Conservation (phyloP, 2,329 filamentous ascomycete species). For the Tolypocladium sp. region DNA sequence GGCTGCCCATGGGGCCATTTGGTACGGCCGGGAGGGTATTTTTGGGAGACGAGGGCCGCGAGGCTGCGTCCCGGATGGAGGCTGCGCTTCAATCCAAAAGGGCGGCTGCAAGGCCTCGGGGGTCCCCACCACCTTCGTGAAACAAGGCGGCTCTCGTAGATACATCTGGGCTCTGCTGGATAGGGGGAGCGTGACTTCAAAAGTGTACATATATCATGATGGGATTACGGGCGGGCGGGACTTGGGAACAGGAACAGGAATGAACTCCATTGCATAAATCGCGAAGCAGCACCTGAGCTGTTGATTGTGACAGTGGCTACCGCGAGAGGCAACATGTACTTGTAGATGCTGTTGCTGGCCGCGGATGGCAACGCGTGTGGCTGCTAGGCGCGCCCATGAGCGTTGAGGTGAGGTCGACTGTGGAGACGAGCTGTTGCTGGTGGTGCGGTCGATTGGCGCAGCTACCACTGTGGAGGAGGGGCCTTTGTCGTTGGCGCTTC, state of each 20-base stretch:
- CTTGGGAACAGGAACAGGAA: slow-evolving; percentile 18
- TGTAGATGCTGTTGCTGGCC: not conserved
- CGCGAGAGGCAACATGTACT: too few relatives aligned
- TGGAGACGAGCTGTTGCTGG: not conserved
- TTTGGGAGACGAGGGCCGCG: not conserved
- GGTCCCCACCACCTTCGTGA: not conserved
- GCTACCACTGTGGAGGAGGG: not conserved
- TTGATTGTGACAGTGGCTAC: not conserved
- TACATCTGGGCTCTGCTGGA: slow-evolving; percentile 10
- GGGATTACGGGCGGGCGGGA: slow-evolving; percentile 20
- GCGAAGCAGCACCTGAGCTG: not conserved
- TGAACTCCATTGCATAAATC: slow-evolving; percentile 17
- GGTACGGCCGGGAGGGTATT: not conserved
- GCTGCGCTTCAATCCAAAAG: not conserved
- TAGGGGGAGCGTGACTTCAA: slow-evolving; percentile 20
- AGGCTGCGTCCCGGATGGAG: not conserved
- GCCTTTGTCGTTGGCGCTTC: not conserved
- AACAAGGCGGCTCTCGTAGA: not conserved
- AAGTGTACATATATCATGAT: slow-evolving; percentile 32
- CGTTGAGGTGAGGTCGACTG: not conserved
- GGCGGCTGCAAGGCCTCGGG: not conserved
- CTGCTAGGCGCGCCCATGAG: not conserved
- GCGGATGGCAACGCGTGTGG: not conserved
- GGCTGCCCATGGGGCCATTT: slow-evolving; percentile 13
- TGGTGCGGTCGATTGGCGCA: not conserved